A percentile compares a stretch with the other conserved stretches of the same genome.
Evolutionary conservation across 306 rosid species (phyloP).

Genomic region (Lathyrus sativus): DNA sequence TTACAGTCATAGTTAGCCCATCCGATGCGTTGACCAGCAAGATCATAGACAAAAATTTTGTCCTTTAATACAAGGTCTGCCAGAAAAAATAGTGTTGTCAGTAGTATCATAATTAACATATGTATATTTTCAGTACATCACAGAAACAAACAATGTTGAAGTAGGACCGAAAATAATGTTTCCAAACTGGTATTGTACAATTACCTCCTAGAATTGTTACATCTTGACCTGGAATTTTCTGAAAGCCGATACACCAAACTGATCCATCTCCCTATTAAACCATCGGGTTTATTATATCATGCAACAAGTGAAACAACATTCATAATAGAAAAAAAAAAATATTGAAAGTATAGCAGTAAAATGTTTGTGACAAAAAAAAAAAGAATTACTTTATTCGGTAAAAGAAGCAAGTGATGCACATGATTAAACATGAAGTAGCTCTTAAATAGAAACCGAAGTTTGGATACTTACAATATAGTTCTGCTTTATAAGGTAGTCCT

Average conservation of each 20-base stretch:
- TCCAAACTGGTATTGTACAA: conserved; percentile 22
- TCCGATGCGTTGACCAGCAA: conserved; percentile 78
- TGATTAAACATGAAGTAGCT: too few species aligned
- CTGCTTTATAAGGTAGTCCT: conserved; percentile 80
- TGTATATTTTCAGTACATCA: conserved; percentile 22
- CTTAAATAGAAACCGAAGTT: conserved; percentile 20
- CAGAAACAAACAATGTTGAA: neutral
- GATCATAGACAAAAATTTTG: conserved; percentile 81
- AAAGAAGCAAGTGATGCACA: neutral
- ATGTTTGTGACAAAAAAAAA: conserved; percentile 12
- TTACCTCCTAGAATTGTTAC: conserved; percentile 89
- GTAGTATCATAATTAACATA: conserved; percentile 13
- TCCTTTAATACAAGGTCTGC: conserved; percentile 91
- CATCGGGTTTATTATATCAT: conserved; percentile 23
- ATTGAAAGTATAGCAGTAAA: neutral
- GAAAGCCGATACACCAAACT: conserved; percentile 90
- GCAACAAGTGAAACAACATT: conserved; percentile 32
- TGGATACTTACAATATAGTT: conserved; percentile 60
- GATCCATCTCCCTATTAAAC: conserved; percentile 58
- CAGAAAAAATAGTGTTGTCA: conserved; percentile 29
- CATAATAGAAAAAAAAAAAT: neutral
- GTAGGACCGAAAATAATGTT: conserved; percentile 10
- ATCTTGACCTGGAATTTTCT: conserved; percentile 66
- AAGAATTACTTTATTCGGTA: neutral
- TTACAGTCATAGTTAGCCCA: conserved; percentile 93